Base-by-base conservation (phyloP, 2,329 filamentous ascomycete species). In the Penicillium sp. region DNA sequence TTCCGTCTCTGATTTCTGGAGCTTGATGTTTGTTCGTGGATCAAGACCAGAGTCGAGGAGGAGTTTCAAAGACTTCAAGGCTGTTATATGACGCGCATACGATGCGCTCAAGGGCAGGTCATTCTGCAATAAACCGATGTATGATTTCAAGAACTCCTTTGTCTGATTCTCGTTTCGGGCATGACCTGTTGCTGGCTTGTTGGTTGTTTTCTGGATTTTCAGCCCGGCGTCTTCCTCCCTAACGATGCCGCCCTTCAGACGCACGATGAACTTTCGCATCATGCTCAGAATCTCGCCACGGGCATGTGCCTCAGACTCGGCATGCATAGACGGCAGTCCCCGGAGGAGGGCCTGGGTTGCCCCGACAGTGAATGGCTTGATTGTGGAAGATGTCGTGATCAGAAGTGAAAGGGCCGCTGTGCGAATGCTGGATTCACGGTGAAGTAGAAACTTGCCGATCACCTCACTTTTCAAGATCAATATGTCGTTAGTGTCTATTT, bases 61-160 rank as follows among this genome's bases (percentile, higher is more conserved):
- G 48, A 88, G 80, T 0, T 77, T 78, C 27, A 93, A 73, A 1
- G 88, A 85, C 65, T 87, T 91, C 5, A 97, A 72, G 2, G 90
- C 86, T 2, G 89, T 89, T 44, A 92, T 89, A 62, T 96, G 93
- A 6, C 92, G 84, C 68, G 96, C 92, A 67, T 97, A 99, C 10
- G 92, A 94, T 14, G 90, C 86, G 1, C 88, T 92, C 2, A 92
- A 87, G 3, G 85, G 82, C 21, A 99, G 76, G 64, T 97, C 92
- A 36, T 78, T 76, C 49, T 85, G 81, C 5, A 97, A 72, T 61
- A 96, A 94, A 1, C 75, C 66, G 1, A 90, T 64, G 67, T 93
- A 95, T 85, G 89, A 92, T 1, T 71, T 68, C n/a, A 95, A 62
- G 64, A 96, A 96, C 0, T 48, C 44, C 39, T 57, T 62, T 6